Evolutionary conservation across 352 stramenopile genomes (phyloP), one percentile per base, ranked within the genome.

Genomic region (Nothophytophthora sp.): DNA sequence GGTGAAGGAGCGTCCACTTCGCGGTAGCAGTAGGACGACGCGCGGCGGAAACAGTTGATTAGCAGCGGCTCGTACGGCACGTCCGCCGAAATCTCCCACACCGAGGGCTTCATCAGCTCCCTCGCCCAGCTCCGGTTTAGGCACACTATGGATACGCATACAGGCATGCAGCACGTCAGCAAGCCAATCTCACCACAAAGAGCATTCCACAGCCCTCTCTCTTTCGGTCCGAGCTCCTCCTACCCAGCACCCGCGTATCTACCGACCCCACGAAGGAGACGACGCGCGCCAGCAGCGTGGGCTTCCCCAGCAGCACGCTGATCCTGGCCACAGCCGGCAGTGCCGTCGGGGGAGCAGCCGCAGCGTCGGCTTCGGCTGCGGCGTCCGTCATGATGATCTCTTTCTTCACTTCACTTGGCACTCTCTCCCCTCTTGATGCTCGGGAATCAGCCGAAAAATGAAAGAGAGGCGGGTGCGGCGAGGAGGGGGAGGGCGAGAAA

Each of bases 21-120:
- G n/a, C 83, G 82, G 58, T 92, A 93, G 61, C 76, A 89, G 49
- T 95, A 95, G 42, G 81, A 93, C 11, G 83, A 71, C 10, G 86
- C 86, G 33, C 86, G 77, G 45, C 86, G 83, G 55, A 95, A 95
- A 57, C 82, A 91, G 38, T 88, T 93, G 19, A 76, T 55, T 23
- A 95, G 55, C 57, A 94, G 63, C 34, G 86, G 86, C 54, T 88
- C 67, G 33, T 88, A 77, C 8, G 86, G 86, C 39, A 92, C 74
- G n/a, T 67, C 68, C 13, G 83, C 80, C 20, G 90, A 74, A 19
- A 92, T 84, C 54, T 95, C 86, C 86, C 86, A 95, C 34, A 93
- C 66, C 2, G 67, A 63, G 0, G 86, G 86, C 50, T 86, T 88
- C 75, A 90, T 91, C 51, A 95, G 72, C 44, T 91, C 83, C 20